Percentiles rank a stretch among this genome's conserved stretches.
phyloP scores from a whole-genome alignment of 352 stramenopile species.

The Phytophthora lateralis region DNA sequence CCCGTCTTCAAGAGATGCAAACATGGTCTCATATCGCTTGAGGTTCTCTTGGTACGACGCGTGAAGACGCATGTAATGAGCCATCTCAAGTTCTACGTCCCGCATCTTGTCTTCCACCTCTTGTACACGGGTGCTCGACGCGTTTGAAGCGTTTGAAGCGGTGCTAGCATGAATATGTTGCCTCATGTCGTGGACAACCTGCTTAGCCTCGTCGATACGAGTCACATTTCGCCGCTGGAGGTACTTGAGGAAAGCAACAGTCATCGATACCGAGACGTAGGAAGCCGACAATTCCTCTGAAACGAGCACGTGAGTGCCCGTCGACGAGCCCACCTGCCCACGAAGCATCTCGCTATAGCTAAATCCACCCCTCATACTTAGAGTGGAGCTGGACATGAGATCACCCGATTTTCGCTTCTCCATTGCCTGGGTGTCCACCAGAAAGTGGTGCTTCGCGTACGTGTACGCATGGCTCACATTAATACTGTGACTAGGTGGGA shows the following conservation, averaged over 20 bases:
- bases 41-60: constrained; percentile 69
- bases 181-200: constrained; percentile 60
- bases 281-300: constrained; percentile 83
- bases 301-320: constrained; percentile 75
- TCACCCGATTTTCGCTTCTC: constrained; percentile 54
- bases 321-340: constrained; percentile 50
- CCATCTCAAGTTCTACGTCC: constrained; percentile 59
- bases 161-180: constrained; percentile 48
- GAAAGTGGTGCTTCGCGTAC: constrained; percentile 83
- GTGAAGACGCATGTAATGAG: constrained; percentile 67
- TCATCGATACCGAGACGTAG: constrained; percentile 84
- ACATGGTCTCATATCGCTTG: constrained; percentile 70
- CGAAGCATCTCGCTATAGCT: constrained; percentile 73
- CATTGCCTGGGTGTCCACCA: constrained; percentile 70
- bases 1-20: constrained; percentile 72
- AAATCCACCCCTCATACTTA: constrained; percentile 36
- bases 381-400: constrained; percentile 38
- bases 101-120: constrained; percentile 47
- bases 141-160: constrained; percentile 2
- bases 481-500: constrained; percentile 59
- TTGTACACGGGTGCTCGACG: constrained; percentile 23
- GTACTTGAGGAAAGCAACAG: constrained; percentile 78
- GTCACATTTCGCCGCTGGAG: constrained; percentile 70
- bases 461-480: constrained; percentile 78
- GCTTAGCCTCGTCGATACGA: constrained; percentile 61